Conservation (phyloP, 2,329 filamentous ascomycete genomes). For the Aureobasidium sp. region DNA sequence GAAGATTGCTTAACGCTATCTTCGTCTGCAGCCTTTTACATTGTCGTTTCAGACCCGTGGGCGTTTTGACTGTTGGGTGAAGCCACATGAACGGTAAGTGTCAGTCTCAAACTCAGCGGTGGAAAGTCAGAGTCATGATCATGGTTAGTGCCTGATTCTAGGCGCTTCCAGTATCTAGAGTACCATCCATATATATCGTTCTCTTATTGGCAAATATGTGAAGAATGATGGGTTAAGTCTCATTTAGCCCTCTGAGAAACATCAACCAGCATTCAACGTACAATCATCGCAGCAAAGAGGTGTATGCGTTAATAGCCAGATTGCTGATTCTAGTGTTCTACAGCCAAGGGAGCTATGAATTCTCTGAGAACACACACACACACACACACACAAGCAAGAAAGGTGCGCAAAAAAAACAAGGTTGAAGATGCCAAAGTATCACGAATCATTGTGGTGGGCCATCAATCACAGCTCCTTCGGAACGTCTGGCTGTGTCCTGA, state of each 20-base stretch:
- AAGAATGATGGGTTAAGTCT: too few relatives aligned
- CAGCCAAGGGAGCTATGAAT: not conserved
- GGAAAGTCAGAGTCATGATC: not conserved
- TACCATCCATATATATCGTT: too few relatives aligned
- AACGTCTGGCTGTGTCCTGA: not conserved
- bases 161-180: not conserved
- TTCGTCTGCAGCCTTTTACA: not conserved
- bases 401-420: not conserved
- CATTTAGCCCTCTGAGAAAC: too few relatives aligned
- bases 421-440: not conserved
- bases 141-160: not conserved
- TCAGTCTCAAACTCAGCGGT: not conserved
- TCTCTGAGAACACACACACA: not conserved
- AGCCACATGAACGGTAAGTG: not conserved
- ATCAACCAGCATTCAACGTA: too few relatives aligned
- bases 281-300: not conserved
- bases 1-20: not conserved
- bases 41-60: not conserved
- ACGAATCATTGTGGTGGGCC: not conserved
- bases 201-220: too few relatives aligned
- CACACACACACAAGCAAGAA: not conserved
- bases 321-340: not conserved
- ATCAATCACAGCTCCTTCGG: not conserved
- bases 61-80: not conserved
- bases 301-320: not conserved